Evolutionary conservation across 345 rosid genomes (phyloP), one percentile per base, ranked within the genome.

Genomic region (Corymbia maculata): DNA sequence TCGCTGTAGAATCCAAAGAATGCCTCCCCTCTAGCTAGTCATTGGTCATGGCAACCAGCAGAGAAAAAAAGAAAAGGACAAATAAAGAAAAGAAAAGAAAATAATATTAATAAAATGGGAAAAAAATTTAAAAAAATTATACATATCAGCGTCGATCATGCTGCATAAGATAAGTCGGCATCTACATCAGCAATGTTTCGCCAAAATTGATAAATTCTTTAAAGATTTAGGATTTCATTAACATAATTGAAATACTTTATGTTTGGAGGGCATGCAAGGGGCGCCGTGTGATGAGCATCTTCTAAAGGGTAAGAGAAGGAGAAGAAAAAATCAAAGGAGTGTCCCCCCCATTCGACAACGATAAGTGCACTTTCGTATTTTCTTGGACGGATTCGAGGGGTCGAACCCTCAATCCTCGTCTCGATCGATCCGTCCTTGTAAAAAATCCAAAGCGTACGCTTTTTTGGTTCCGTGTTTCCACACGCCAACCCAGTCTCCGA

Each of bases 21-120:
- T 26, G 10, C 66, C 66, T 59, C 28, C 10, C 66, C 66, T 59
- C 28, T 55, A 0, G 28, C 0, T 55, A 5, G 28, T 55, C 61
- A 5, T 9, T 0, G 1, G 12, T 12, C 28, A 55, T 0, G 3
- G 0, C 5, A 2, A 22, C 13, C 4, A 1, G 9, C 6, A 55
- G 5, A 9, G 28, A 5, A 55, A 55, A 28, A 55, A 22, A 55
- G 13, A 55, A 55, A 55, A 55, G 1, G 5, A 4, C 2, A 22
- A 0, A 21, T 19, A 55, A 4, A 8, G 9, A 55, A 55, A 22
- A 9, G 28, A 55, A 55, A 55, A 55, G 0, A 55, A 55, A 21
- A 55, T 9, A 55, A 2, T 55, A 55, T 55, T 55, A 55, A 55
- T 21, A 22, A 55, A 9, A 21, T 22, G 28, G 28, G 9, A 55